phyloP scores from a whole-genome alignment of 139 green algal species.

The Chlorella sp. region DNA sequence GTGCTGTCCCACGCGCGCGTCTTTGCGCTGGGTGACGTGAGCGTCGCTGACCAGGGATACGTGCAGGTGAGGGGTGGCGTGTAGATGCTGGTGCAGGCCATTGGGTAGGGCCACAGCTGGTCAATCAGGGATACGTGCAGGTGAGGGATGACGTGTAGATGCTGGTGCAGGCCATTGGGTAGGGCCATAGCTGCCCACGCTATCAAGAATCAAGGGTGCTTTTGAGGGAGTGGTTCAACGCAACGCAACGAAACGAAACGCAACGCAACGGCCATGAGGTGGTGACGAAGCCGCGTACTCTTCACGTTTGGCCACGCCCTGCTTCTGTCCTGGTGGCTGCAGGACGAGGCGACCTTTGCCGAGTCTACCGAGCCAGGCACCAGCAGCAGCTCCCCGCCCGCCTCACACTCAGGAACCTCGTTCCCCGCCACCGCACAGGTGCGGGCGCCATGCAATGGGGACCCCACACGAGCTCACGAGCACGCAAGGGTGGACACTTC shows the following conservation, averaged over 20 bases:
- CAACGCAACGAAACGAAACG: no score
- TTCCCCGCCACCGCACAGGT: constrained; percentile 54
- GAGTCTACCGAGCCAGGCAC: neutral
- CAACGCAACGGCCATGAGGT: no score
- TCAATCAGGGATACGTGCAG: neutral
- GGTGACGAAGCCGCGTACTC: no score
- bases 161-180: neutral
- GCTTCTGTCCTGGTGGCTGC: no score
- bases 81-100: neutral
- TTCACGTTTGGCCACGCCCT: no score
- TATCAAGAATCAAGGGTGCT: no score
- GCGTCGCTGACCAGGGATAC: constrained; percentile 15
- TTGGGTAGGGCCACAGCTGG: neutral
- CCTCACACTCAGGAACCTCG: neutral
- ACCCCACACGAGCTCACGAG: no score
- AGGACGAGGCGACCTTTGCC: no score
- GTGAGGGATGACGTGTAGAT: neutral
- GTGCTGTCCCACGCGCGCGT: constrained; percentile 62
- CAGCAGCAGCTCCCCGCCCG: no score
- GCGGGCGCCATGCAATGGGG: neutral
- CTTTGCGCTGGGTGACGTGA: constrained; percentile 91
- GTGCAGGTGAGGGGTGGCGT: neutral
- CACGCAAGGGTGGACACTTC: no score
- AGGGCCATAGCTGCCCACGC: neutral
- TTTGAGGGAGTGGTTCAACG: no score